Evolutionary conservation across 352 stramenopile species (phyloP).

Genomic region (Peronosclerospora sorghi): DNA sequence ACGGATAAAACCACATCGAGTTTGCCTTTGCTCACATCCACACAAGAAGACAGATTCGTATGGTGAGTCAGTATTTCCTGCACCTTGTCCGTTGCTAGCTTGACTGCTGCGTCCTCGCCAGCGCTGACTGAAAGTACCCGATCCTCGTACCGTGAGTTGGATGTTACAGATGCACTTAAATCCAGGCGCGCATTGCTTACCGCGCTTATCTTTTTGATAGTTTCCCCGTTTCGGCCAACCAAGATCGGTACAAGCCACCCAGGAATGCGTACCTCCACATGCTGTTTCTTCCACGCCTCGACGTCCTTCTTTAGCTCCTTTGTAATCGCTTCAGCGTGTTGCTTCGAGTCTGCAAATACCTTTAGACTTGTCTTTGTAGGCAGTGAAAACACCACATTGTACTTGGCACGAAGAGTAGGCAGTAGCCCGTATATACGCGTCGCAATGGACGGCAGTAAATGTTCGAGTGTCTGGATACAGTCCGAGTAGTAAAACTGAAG

Average conservation of each 20-base stretch:
- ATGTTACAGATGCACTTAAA: slow-evolving; percentile 23
- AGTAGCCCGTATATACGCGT: slow-evolving; percentile 53
- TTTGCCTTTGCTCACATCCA: slow-evolving; percentile 33
- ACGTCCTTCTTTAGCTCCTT: slow-evolving; percentile 36
- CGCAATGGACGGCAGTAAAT: slow-evolving; percentile 35
- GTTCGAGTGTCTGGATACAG: slow-evolving; percentile 35
- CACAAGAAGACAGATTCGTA: slow-evolving; percentile 32
- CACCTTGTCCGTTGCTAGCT: slow-evolving; percentile 45
- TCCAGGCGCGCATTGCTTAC: slow-evolving; percentile 53
- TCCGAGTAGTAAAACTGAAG: slow-evolving; percentile 73
- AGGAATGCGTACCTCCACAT: slow-evolving; percentile 48
- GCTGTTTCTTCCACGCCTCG: slow-evolving; percentile 50
- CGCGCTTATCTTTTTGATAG: slow-evolving; percentile 59
- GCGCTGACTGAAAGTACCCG: slow-evolving; percentile 58
- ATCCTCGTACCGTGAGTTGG: slow-evolving; percentile 13
- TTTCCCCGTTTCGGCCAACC: slow-evolving; percentile 65
- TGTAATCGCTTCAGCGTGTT: slow-evolving; percentile 29
- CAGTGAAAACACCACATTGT: slow-evolving; percentile 52
- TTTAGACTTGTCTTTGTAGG: slow-evolving; percentile 41
- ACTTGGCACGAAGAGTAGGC: slow-evolving; percentile 38
- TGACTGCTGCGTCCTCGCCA: slow-evolving; percentile 46
- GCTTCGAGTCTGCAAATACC: slow-evolving; percentile 61
- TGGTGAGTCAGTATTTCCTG: slow-evolving; percentile 42
- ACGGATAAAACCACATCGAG: slow-evolving; percentile 39
- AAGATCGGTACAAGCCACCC: slow-evolving; percentile 58